Conservation (phyloP, 768 basidiomycete genomes). For the Dacryopinax primogenitus region DNA sequence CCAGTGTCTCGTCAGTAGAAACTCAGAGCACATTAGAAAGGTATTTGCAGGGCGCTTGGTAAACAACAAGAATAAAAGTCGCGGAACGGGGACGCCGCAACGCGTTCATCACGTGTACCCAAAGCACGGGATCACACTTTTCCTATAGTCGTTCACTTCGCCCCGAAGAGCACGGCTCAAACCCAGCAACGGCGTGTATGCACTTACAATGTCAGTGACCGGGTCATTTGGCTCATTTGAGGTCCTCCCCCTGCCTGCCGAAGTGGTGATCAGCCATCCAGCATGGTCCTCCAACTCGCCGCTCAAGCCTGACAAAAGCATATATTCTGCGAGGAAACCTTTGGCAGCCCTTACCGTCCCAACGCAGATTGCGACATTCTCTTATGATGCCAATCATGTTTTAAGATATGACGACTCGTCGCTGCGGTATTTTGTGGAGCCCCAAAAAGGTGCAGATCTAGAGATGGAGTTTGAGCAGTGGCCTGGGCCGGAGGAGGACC, state of each 20-base stretch:
- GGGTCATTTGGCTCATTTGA: neutral
- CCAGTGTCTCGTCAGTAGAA: too few relatives aligned
- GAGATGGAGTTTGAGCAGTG: conserved; percentile 61
- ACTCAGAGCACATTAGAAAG: too few relatives aligned
- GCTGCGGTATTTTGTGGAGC: conserved; percentile 55
- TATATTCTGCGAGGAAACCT: neutral
- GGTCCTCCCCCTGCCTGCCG: neutral
- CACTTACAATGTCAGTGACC: neutral
- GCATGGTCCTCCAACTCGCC: neutral
- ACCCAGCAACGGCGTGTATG: too few relatives aligned
- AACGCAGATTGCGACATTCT: neutral
- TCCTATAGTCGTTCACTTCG: too few relatives aligned
- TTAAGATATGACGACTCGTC: conserved; percentile 37
- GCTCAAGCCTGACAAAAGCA: neutral
- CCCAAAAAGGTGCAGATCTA: conserved; percentile 53
- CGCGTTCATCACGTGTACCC: too few relatives aligned
- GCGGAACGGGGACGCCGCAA: too few relatives aligned
- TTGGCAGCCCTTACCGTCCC: neutral
- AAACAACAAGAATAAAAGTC: too few relatives aligned
- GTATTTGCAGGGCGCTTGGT: too few relatives aligned
- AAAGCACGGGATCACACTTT: too few relatives aligned
- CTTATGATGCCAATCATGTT: neutral
- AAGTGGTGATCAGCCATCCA: neutral
- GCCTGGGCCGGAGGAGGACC: conserved; percentile 50
- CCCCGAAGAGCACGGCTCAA: too few relatives aligned